Conservation (phyloP, 2,329 filamentous ascomycete species). For the Fusarium solani-melongenae region DNA sequence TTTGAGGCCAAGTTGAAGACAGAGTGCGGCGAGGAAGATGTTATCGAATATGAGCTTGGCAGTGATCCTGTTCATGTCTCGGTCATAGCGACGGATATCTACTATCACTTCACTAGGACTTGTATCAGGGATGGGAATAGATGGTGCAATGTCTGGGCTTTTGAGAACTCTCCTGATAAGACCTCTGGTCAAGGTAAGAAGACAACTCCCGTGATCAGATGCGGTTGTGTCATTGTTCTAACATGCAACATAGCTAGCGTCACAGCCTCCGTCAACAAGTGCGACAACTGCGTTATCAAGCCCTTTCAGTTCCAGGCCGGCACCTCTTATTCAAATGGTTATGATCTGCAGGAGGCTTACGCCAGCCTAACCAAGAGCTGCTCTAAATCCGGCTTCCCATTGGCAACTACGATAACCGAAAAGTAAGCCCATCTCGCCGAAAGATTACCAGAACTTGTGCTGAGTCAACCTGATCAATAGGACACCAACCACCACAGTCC, state of each 20-base stretch:
- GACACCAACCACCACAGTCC: not conserved
- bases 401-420: conserved; percentile 1
- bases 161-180: not conserved
- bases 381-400: not conserved
- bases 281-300: conserved; percentile 2
- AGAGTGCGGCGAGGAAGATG: not conserved
- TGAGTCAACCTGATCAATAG: not conserved
- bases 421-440: not conserved
- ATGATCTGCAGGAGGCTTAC: not conserved
- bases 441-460: not conserved
- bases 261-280: not conserved
- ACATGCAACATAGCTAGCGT: not conserved
- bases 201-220: not conserved
- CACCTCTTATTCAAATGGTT: conserved; percentile 1
- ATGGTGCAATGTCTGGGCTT: conserved; percentile 2
- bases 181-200: not conserved
- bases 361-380: not conserved
- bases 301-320: not conserved
- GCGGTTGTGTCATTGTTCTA: not conserved
- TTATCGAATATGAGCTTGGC: not conserved
- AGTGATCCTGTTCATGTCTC: not conserved
- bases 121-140: not conserved
- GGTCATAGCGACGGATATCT: not conserved
- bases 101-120: conserved; percentile 2
- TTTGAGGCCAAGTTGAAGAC: not conserved